Base-by-base conservation (phyloP, 805 yeast species). In the Candida railenensis region DNA sequence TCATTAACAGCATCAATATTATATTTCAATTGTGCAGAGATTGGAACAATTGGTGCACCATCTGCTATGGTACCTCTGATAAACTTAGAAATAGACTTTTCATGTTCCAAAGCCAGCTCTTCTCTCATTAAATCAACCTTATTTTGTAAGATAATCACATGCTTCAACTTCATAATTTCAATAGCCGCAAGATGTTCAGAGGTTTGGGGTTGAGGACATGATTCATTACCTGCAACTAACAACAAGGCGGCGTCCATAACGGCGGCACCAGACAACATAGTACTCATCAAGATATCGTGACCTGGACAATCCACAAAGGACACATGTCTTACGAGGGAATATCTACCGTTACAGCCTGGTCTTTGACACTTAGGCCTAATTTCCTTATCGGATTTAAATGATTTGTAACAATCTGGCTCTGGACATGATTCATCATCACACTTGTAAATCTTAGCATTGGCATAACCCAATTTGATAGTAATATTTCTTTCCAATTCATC, bases 221-320 rank as follows among this genome's bases (percentile, higher is more conserved):
- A 83, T 79, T 94, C 99, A 68, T 94, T 94, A 72, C 98, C 99
- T 22, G 99, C 99, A 65, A 94, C 85, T 55, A 94, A 80, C 63
- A 94, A 77, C 51, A 94, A 77, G 2, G 99, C 99, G 47, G 99
- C 99, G 73, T 94, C 99, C 99, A 94, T 94, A 54, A 94, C 99
- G 15, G 99, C 99, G 33, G 99, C 99, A 67, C 99, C 99, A 40
- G 98, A 91, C 82, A 94, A 84, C 99, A 94, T 94, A 56, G 99
- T 94, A 80, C 97, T 90, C 99, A 94, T 94, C 69, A 94, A 85
- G 76, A 94, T 95, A 78, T 94, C 99, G 87, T 94, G 99, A 70
- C 99, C 99, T 50, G 99, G 99, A 78, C 99, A 95, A 78, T 94
- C 99, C 51, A 95, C 99, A 62, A 95, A 95, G 9, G 97, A 89